Evolutionary conservation across 2,329 filamentous ascomycete species (phyloP).

Genomic region (Pseudogymnoascus sp.): DNA sequence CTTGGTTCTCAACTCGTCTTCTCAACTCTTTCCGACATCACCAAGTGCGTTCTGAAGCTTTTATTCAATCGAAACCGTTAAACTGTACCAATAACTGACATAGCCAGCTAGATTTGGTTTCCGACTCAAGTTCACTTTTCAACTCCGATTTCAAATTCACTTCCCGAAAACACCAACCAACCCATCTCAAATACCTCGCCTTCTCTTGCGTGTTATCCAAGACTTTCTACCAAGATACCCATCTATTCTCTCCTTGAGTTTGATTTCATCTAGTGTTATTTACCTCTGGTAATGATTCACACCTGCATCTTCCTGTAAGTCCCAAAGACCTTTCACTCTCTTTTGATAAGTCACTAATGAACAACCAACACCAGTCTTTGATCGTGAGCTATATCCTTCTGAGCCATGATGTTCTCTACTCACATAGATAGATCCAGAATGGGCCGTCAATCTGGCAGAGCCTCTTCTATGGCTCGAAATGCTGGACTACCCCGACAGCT

Average conservation of each 20-base stretch:
- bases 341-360: neutral
- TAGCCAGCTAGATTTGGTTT: neutral
- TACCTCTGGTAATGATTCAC: neutral
- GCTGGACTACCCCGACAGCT: neutral
- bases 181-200: neutral
- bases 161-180: neutral
- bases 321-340: neutral
- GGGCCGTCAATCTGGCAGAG: neutral
- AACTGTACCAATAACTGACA: neutral
- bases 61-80: neutral
- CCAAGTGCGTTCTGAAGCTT: neutral
- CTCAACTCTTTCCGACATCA: neutral
- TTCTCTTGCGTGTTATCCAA: neutral
- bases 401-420: constrained; percentile 1
- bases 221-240: neutral
- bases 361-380: neutral
- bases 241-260: neutral
- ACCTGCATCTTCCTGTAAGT: neutral
- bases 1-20: neutral
- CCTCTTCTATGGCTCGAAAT: neutral
- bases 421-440: neutral
- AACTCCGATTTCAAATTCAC: neutral
- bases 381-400: neutral
- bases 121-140: neutral
- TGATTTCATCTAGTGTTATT: neutral